Percentiles rank a stretch among this genome's conserved stretches.
Conservation (phyloP, 805 yeast species). For the Cyberlindnera mississippiensis region DNA sequence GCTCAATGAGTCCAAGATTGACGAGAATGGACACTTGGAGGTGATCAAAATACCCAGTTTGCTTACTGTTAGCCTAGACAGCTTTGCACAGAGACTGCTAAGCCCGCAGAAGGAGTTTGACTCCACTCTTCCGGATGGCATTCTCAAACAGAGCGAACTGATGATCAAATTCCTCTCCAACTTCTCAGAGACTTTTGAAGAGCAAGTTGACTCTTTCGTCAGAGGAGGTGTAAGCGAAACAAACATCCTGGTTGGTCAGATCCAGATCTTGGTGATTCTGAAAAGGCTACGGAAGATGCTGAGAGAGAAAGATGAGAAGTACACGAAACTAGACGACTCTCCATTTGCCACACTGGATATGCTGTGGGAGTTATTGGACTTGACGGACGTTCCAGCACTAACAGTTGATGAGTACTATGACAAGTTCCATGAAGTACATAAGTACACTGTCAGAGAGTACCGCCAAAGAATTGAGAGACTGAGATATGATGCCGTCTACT, state of each 20-base stretch:
- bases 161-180: constrained; percentile 21
- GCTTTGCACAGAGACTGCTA: constrained; percentile 22
- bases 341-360: constrained; percentile 27
- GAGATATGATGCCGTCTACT: constrained; percentile 17
- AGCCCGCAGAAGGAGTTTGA: constrained; percentile 19
- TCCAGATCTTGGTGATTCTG: constrained; percentile 20
- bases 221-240: constrained; percentile 25
- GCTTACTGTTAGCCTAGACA: constrained; percentile 31
- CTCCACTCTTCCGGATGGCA: constrained; percentile 1
- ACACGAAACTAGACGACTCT: constrained; percentile 10
- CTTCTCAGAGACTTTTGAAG: constrained; percentile 15
- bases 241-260: constrained; percentile 27
- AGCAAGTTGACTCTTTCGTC: constrained; percentile 23
- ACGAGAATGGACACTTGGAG: constrained; percentile 24
- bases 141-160: constrained; percentile 17
- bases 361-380: constrained; percentile 33
- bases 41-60: constrained; percentile 37
- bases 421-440: constrained; percentile 24
- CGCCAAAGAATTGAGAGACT: constrained; percentile 19
- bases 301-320: background rate
- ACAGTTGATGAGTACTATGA: constrained; percentile 27
- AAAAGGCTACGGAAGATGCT: constrained; percentile 9
- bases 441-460: constrained; percentile 20
- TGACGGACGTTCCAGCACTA: constrained; percentile 30
- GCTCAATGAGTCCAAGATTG: constrained; percentile 5